Percentiles rank a stretch among this genome's conserved stretches.
Conservation (phyloP, 345 rosid species). For the Syzygium grande region DNA sequence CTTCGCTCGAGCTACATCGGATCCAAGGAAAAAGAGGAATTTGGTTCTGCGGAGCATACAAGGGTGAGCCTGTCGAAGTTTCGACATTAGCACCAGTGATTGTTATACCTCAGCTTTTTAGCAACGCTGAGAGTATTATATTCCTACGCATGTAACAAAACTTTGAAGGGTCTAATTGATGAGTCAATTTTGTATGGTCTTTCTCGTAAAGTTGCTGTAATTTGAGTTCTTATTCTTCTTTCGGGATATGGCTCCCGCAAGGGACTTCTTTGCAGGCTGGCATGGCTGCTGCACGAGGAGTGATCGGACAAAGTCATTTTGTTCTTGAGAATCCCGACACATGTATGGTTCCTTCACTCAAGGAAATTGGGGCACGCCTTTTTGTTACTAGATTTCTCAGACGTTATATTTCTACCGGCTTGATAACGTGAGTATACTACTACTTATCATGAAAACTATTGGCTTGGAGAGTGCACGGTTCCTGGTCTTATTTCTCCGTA, state of each 20-base stretch:
- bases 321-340: conserved; percentile 58
- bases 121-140: neutral
- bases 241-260: conserved; percentile 86
- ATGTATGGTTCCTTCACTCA: conserved; percentile 82
- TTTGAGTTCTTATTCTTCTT: neutral
- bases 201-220: neutral
- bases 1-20: conserved; percentile 55
- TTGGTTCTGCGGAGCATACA: conserved; percentile 95
- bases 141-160: neutral
- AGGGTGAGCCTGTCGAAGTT: conserved; percentile 26
- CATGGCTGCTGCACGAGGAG: conserved; percentile 7
- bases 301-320: conserved; percentile 40
- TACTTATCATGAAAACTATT: neutral
- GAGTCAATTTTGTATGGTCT: neutral
- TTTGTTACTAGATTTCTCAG: conserved; percentile 67
- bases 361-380: conserved; percentile 74
- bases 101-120: neutral
- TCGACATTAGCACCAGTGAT: neutral
- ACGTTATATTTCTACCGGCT: conserved; percentile 53
- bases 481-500: neutral
- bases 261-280: conserved; percentile 44
- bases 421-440: conserved; percentile 49
- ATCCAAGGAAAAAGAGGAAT: conserved; percentile 82
- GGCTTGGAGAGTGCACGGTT: neutral
- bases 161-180: neutral